Percentiles rank a stretch among this genome's conserved stretches.
Conservation (phyloP, 2,329 filamentous ascomycete species). For the Fusarium sp. region DNA sequence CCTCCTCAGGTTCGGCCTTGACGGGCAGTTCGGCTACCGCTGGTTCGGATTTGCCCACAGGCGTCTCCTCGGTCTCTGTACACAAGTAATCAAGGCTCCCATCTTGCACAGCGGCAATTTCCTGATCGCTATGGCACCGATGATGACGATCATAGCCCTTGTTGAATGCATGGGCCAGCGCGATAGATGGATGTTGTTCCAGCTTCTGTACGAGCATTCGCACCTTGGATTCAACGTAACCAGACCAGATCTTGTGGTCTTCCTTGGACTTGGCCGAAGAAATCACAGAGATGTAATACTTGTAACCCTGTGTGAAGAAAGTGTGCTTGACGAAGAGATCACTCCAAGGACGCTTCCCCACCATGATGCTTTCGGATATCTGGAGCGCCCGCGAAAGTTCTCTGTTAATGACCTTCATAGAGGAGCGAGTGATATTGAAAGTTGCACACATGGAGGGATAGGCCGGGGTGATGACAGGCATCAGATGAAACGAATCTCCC, state of each 20-base stretch:
- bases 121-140: conserved; percentile 67
- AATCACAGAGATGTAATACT: conserved; percentile 93
- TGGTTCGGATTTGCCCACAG: conserved; percentile 22
- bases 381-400: conserved; percentile 84
- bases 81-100: conserved; percentile 62
- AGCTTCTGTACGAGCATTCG: conserved; percentile 85
- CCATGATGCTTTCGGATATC: conserved; percentile 83
- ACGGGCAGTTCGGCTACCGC: conserved; percentile 49
- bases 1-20: conserved; percentile 58
- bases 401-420: conserved; percentile 83
- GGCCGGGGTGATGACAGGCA: conserved; percentile 98
- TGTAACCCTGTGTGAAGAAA: conserved; percentile 94
- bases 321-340: conserved; percentile 90
- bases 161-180: conserved; percentile 89
- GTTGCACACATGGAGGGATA: conserved; percentile 99
- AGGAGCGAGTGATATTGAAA: conserved; percentile 91
- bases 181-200: conserved; percentile 83
- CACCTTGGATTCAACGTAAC: conserved; percentile 93
- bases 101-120: conserved; percentile 66
- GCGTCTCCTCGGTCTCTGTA: conserved; percentile 56
- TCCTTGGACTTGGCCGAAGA: conserved; percentile 86
- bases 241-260: conserved; percentile 87
- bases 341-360: conserved; percentile 83
- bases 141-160: conserved; percentile 92
- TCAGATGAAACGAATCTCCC: conserved; percentile 86